These are phyloP conservation scores for Marchantia polymorpha DNA, from an alignment of 225 moss, liverwort and hornwort genomes.

Conservation along the genomic window DNA sequence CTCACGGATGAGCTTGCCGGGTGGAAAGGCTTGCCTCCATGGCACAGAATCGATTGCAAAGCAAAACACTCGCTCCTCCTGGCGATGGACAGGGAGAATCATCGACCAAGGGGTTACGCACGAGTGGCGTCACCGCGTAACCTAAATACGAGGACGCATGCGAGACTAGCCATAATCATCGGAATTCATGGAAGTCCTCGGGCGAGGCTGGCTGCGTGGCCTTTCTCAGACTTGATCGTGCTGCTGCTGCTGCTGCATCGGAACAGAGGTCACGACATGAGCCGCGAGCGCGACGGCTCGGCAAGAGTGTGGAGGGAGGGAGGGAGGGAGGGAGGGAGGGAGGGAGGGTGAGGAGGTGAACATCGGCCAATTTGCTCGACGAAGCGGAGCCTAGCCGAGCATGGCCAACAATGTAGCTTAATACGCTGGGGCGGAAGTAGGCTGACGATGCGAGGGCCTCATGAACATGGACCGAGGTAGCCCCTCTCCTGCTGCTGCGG, in stretches of 20 bases:
- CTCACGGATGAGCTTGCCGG: neutral
- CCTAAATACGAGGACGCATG: neutral
- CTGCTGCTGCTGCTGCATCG: slow-evolving; percentile 5
- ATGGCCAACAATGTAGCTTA: neutral
- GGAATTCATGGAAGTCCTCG: too few relatives aligned
- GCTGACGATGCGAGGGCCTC: neutral
- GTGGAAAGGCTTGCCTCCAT: neutral
- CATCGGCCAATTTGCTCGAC: neutral
- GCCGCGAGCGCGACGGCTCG: neutral
- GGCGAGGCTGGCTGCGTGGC: too few relatives aligned
- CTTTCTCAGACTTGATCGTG: neutral
- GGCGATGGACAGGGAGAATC: neutral
- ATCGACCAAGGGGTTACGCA: neutral
- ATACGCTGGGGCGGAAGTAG: neutral
- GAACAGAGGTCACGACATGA: neutral
- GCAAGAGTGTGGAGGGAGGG: neutral
- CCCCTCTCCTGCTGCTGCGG: slow-evolving; percentile 2
- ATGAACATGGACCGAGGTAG: neutral
- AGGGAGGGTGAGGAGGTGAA: neutral
- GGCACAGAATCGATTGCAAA: neutral
- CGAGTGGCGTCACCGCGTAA: neutral
- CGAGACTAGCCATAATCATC: neutral
- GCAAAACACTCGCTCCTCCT: neutral
- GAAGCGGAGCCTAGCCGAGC: neutral
- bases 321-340: neutral